These are phyloP conservation scores for Ceratocystis colombiana DNA, from an alignment of 2,329 filamentous ascomycete genomes.

Conservation along the genomic window DNA sequence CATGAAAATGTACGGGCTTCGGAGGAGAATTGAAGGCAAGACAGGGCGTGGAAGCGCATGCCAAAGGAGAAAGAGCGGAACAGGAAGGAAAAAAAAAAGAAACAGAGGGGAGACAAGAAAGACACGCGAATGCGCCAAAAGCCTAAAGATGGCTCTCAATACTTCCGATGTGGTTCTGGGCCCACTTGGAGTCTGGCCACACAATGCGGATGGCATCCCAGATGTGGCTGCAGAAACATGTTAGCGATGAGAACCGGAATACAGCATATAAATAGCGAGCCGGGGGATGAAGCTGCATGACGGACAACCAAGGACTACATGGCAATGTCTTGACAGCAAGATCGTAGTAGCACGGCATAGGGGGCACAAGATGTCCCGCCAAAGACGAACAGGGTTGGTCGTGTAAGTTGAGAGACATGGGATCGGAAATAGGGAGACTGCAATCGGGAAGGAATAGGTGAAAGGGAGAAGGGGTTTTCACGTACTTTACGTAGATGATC, in stretches of 20 bases:
- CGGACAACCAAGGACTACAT: background rate
- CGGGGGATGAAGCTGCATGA: background rate
- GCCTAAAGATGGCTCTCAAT: conserved; percentile 69
- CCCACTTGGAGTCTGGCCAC: conserved; percentile 85
- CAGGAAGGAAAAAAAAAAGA: background rate
- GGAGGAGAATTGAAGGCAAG: background rate
- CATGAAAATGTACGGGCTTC: conserved; percentile 6
- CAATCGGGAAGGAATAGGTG: conserved; percentile 36
- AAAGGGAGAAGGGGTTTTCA: conserved; percentile 24
- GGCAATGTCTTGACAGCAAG: background rate
- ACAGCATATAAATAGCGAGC: conserved; percentile 24
- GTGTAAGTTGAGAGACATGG: conserved; percentile 24
- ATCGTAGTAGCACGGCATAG: conserved; percentile 1
- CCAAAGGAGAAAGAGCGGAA: background rate
- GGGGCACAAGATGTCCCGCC: background rate
- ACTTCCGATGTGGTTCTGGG: conserved; percentile 54
- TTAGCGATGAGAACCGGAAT: conserved; percentile 26
- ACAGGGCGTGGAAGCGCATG: background rate
- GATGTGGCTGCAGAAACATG: conserved; percentile 54
- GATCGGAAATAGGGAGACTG: conserved; percentile 23
- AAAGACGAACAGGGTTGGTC: background rate
- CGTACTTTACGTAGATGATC: conserved; percentile 81
- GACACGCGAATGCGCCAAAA: background rate
- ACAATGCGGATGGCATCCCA: conserved; percentile 87
- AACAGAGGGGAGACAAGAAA: conserved; percentile 14